Base-by-base conservation (phyloP, 2,329 filamentous ascomycete species). In the Diaporthe capsici region DNA sequence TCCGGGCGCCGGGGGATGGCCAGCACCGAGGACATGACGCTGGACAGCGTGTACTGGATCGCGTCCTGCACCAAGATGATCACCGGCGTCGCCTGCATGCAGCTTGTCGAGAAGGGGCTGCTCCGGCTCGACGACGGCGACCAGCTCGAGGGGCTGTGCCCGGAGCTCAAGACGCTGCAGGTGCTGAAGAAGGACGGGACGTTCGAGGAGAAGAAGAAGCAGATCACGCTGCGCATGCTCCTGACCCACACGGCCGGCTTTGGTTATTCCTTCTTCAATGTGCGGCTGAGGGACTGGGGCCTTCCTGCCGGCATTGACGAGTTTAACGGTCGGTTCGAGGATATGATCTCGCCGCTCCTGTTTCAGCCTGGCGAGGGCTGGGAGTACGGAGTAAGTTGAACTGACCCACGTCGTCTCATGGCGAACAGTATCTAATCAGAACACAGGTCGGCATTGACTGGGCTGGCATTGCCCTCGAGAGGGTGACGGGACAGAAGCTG, bases 321-420 rank as follows among this genome's bases (percentile, higher is more conserved):
- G 79, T 90, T 93, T 78, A 87, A 87, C 0, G 88, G 89, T 0
- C 84, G 89, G 8, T 79, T 87, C 22, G 84, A 86, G 44, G 91
- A 90, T 34, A 84, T 92, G 58, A 79, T 87, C 49, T 80, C 83
- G 74, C 90, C 92, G 0, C 81, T 94, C 22, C 81, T 93, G 1
- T 91, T 92, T 77, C 91, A 94, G 77, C 92, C 92, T 0, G 92
- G 92, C 0, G 86, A 88, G 34, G 84, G 84, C 4, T 94, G 90
- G 89, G 86, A 90, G 74, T 93, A 94, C 31, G 89, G 89, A 0
- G 87, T 90, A 81, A 84, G 85, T 82, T 78, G 20, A 22, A 8
- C 17, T 28, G 31, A n/a, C 25, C 2, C 12, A 17, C 31, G 3
- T 4, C 5, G 5, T 37, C 9, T 25, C 8, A 1, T 20, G 25